These are phyloP conservation scores for Larix sibirica DNA, from an alignment of 83 land plant genomes.

Conservation along the genomic window DNA sequence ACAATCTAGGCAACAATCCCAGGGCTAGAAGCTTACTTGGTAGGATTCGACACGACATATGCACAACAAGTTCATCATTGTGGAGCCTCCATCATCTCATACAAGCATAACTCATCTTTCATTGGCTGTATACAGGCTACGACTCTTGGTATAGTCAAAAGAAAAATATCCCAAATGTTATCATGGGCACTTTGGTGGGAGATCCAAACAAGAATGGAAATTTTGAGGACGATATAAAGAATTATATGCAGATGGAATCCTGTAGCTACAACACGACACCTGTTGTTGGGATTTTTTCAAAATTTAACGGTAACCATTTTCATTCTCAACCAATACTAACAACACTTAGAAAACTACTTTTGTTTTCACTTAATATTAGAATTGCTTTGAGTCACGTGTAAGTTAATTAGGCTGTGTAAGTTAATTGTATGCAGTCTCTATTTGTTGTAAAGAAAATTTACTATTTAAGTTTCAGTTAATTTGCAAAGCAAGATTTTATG, in stretches of 20 bases:
- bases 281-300: conserved; percentile 73
- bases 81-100: conserved; percentile 74
- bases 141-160: conserved; percentile 53
- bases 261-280: conserved; percentile 70
- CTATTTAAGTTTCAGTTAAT: too few relatives aligned
- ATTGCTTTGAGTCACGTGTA: too few relatives aligned
- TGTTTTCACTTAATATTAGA: too few relatives aligned
- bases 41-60: conserved; percentile 62
- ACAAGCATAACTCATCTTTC: conserved; percentile 40
- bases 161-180: conserved; percentile 65
- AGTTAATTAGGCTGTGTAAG: too few relatives aligned
- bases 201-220: conserved; percentile 66
- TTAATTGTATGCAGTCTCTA: too few relatives aligned
- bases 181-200: conserved; percentile 81
- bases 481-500: too few relatives aligned
- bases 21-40: conserved; percentile 74
- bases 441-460: too few relatives aligned
- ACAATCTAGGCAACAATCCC: conserved; percentile 83
- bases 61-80: conserved; percentile 81
- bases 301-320: conserved; percentile 19
- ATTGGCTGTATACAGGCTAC: conserved; percentile 80
- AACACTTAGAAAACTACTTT: too few relatives aligned
- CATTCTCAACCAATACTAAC: too few relatives aligned
- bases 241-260: conserved; percentile 69
- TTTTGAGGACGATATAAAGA: conserved; percentile 58